These are phyloP conservation scores for Globisporangium heterothallicum DNA, from an alignment of 352 stramenopile species.

Conservation along the genomic window DNA sequence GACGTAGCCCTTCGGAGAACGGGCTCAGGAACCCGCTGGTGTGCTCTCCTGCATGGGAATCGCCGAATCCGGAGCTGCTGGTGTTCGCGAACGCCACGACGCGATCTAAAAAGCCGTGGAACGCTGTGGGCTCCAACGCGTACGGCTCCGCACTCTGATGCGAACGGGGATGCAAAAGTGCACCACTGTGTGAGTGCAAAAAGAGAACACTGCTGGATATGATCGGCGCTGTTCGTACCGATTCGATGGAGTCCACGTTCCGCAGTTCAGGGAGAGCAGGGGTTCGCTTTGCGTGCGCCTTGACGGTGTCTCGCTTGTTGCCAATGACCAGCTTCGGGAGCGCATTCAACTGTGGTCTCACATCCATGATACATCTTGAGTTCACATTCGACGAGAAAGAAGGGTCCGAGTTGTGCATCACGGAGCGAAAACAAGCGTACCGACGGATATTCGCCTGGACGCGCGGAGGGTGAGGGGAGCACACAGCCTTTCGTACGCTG, in stretches of 20 bases:
- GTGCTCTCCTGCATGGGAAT: conserved; percentile 15
- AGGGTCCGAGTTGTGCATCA: too few relatives aligned
- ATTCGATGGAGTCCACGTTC: conserved; percentile 45
- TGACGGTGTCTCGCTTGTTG: conserved; percentile 68
- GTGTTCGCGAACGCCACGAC: conserved; percentile 52
- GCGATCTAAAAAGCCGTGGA: conserved; percentile 62
- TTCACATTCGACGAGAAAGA: too few relatives aligned
- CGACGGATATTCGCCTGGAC: conserved; percentile 29
- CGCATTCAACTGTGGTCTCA: conserved; percentile 21
- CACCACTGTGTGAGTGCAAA: too few relatives aligned
- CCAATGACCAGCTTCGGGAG: conserved; percentile 79
- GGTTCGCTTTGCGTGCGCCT: conserved; percentile 23
- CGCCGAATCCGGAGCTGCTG: conserved; percentile 6
- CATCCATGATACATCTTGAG: not conserved
- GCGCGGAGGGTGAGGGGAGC: conserved; percentile 22
- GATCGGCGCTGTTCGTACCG: conserved; percentile 21
- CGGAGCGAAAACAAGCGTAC: too few relatives aligned
- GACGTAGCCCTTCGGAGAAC: conserved; percentile 34
- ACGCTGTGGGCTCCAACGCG: conserved; percentile 39
- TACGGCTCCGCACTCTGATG: conserved; percentile 53
- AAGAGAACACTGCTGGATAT: not conserved
- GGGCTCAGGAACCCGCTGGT: conserved; percentile 1
- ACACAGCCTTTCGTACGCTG: conserved; percentile 59
- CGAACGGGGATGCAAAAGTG: not conserved
- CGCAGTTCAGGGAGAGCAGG: conserved; percentile 34